A percentile compares a stretch with the other conserved stretches of the same genome.
These are phyloP conservation scores for Neurospora crassa DNA, from an alignment of 2,329 filamentous ascomycete species.

Conservation along the genomic window DNA sequence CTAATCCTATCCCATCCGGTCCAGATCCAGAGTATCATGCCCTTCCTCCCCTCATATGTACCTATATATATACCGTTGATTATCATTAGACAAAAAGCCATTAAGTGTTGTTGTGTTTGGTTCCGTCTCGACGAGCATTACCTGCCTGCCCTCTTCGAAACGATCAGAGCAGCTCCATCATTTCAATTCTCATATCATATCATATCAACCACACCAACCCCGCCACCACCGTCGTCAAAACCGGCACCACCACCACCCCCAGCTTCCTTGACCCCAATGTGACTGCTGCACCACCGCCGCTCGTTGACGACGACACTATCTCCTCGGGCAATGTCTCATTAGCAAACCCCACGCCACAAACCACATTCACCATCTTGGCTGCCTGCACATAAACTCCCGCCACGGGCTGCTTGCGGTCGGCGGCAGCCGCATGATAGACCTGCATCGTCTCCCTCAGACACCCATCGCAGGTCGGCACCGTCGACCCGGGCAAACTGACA, in stretches of 20 bases:
- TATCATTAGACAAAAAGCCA: background rate
- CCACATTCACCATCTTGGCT: slow-evolving; percentile 62
- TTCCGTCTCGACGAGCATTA: background rate
- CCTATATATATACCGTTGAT: background rate
- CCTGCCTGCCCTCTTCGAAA: no score
- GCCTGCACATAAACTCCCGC: slow-evolving; percentile 59
- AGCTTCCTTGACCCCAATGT: background rate
- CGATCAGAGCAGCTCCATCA: background rate
- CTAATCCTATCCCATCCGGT: background rate
- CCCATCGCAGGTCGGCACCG: slow-evolving; percentile 62
- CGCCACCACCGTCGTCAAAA: background rate
- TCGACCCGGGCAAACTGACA: slow-evolving; percentile 53
- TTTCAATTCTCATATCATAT: background rate
- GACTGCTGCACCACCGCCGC: slow-evolving; percentile 2
- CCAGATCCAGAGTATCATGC: background rate
- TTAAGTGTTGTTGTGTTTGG: background rate
- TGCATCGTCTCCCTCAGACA: slow-evolving; percentile 77
- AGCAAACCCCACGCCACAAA: slow-evolving; percentile 49
- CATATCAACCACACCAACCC: background rate
- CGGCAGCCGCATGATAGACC: slow-evolving; percentile 62
- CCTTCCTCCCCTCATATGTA: background rate
- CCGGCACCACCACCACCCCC: background rate
- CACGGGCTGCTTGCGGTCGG: slow-evolving; percentile 56
- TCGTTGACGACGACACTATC: slow-evolving; percentile 8
- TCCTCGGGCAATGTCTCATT: slow-evolving; percentile 42